Conservation (phyloP, 2,329 filamentous ascomycete species). For the Furcasterigmium sp. region DNA sequence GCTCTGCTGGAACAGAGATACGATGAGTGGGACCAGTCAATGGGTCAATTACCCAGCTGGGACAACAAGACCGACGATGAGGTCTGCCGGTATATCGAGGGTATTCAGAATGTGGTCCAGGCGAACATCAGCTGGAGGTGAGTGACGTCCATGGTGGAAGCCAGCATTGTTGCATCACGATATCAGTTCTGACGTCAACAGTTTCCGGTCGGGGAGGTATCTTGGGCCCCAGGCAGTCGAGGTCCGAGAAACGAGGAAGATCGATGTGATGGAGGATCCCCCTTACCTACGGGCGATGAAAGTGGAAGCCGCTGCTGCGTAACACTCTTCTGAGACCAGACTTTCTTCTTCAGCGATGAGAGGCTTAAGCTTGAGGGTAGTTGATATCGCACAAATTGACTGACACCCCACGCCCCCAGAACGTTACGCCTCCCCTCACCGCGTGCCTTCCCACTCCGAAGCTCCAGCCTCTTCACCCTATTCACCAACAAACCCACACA, state of each 20-base stretch:
- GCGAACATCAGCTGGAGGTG: constrained; percentile 14
- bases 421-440: constrained; percentile 2
- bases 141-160: constrained; percentile 1
- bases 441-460: neutral
- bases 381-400: no score
- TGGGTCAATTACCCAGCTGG: constrained; percentile 10
- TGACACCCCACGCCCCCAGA: constrained; percentile 9
- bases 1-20: constrained; percentile 12
- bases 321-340: no score
- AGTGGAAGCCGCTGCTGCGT: no score
- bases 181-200: neutral
- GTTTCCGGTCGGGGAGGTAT: neutral
- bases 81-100: constrained; percentile 14
- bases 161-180: neutral
- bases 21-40: constrained; percentile 10
- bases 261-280: constrained; percentile 1
- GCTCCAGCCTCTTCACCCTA: constrained; percentile 29
- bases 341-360: no score
- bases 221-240: neutral
- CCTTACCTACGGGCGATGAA: no score
- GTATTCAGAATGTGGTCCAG: constrained; percentile 15
- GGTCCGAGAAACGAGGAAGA: neutral
- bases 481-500: constrained; percentile 40
- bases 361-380: no score
- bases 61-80: constrained; percentile 4